Evolutionary conservation across 495 filamentous ascomycete genomes (phyloP), one percentile per base, ranked within the genome.

Genomic region (Hyaloscypha hepaticicola): DNA sequence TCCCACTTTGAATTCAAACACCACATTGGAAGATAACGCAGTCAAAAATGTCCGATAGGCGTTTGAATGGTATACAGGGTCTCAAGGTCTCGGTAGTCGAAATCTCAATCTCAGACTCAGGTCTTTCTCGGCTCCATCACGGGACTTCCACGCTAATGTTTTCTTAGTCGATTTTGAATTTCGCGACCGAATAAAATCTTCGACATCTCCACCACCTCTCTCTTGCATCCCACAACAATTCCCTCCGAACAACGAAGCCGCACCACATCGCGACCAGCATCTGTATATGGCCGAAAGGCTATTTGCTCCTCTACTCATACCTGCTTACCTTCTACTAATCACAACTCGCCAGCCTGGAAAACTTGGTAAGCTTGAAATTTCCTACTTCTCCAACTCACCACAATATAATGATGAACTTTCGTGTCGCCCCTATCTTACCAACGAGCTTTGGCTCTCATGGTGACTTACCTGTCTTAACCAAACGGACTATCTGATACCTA

Each of bases 361-460:
- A 16, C 9, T 45, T 45, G 38, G 38, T 45, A 16, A 14, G 38
- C 19, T 45, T 45, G 38, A 8, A 1, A 9, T 45, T 45, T 45
- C 19, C 38, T 45, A 16, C 12, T 16, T 16, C 38, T 8, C 38
- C 38, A 45, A 16, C 38, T 16, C 38, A 14, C 4, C 16, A n/a
- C n/a, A n/a, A n/a, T 45, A 45, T 26, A n/a, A 69, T 73, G 71
- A 73, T 73, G 71, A 73, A 73, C 63, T 60, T 73, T 71, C 69
- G 71, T 73, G 71, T 73, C 71, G 71, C 71, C 71, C 71, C 71
- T 73, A 69, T 67, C 71, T 69, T 70, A 73, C 68, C 64, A 69
- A 64, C 50, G 58, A 70, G 68, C 63, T 70, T 65, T 60, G 22
- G 63, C 70, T 67, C 25, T n/a, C n/a, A 64, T 73, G 69, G 71